Evolutionary conservation across 495 filamentous ascomycete species (phyloP).

Genomic region (Lindgomyces ingoldianus): DNA sequence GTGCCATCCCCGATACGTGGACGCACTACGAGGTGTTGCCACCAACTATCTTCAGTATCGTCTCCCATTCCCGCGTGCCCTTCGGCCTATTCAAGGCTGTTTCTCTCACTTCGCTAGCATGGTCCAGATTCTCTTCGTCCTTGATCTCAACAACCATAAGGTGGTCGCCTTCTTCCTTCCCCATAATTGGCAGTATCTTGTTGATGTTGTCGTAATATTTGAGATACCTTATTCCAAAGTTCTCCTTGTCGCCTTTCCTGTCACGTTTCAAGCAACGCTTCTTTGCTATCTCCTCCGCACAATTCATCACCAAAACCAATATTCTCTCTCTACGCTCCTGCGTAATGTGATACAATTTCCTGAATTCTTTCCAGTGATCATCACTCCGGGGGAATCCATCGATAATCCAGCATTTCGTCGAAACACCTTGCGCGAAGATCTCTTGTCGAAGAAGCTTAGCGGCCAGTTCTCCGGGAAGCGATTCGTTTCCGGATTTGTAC

Average conservation of each 20-base stretch:
- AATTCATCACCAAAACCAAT: background rate
- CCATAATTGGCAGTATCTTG: too few relatives aligned
- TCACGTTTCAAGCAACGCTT: background rate
- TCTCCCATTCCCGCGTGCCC: too few relatives aligned
- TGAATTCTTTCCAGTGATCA: background rate
- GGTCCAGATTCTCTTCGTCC: too few relatives aligned
- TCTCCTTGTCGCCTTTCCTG: background rate
- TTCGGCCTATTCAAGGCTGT: too few relatives aligned
- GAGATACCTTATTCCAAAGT: too few relatives aligned
- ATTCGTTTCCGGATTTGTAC: background rate
- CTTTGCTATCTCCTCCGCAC: background rate
- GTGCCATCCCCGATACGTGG: too few relatives aligned
- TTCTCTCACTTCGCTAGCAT: too few relatives aligned
- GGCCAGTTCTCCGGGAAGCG: background rate
- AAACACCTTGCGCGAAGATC: background rate
- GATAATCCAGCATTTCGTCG: background rate
- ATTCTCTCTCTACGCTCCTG: background rate
- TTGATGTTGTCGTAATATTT: too few relatives aligned
- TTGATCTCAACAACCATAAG: too few relatives aligned
- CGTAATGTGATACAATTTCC: background rate
- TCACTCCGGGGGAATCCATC: background rate
- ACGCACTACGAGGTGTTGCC: too few relatives aligned
- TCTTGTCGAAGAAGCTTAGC: background rate
- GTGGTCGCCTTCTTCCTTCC: too few relatives aligned
- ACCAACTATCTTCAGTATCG: too few relatives aligned